Base-by-base conservation (phyloP, 23 red algal genomes). In the Gracilaria domingensis region DNA sequence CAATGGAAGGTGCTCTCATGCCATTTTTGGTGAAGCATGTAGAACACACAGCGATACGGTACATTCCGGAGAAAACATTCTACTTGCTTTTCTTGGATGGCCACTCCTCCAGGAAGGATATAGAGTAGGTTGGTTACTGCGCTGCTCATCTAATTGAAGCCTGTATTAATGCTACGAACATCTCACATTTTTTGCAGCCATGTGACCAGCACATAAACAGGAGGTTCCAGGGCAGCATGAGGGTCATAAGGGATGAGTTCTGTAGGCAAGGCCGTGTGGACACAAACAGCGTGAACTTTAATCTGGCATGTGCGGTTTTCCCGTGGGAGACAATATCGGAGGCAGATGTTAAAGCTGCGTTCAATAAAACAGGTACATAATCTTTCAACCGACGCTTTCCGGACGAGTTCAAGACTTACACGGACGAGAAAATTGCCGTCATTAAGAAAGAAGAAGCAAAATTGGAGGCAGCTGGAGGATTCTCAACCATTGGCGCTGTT, bases 121-220 rank as follows among this genome's bases (percentile, higher is more conserved):
- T 66, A 23, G 53, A 80, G 12, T 89, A 73, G 73, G 30, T 89
- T 48, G 86, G 80, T 14, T 61, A 66, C 1, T 60, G 71, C n/a
- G 29, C 55, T 16, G 26, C 23, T 6, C 53, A 60, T 42, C 8
- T 42, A 8, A 75, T 69, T 14, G 45, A 80, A 25, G 72, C 55
- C 26, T 16, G 80, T 7, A 58, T 53, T 25, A 80, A 61, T 18
- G 50, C 55, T n/a, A 8, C 53, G 11, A 78, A n/a, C 30, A 89
- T 0, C 12, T 80, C 86, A 0, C 72, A 89, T 50, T 56, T 89
- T 25, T 1, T 44, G 72, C 86, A 80, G 51, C 0, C 72, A 26
- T 89, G 72, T 89, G 71, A 78, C n/a, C 71, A 89, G 20, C 24
- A 21, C 4, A 70, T 80, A 0, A 89, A 89, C 35, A 75, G 77